Conservation (phyloP, 2,329 filamentous ascomycete genomes). For the Exophiala calicioides region DNA sequence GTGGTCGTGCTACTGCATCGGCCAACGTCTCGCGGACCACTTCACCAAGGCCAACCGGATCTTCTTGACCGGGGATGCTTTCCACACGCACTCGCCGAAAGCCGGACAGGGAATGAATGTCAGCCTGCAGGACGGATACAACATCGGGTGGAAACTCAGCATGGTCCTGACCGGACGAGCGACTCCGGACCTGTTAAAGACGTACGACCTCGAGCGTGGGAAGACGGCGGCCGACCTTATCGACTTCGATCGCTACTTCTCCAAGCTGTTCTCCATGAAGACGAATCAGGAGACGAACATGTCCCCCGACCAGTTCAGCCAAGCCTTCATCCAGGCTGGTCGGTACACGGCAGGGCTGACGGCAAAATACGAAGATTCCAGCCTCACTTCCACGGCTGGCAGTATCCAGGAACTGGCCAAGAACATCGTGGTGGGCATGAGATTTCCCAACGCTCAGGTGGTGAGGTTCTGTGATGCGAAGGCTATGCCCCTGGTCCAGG, state of each 20-base stretch:
- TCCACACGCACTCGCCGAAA: slow-evolving; percentile 69
- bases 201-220: slow-evolving; percentile 56
- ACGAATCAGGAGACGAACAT: slow-evolving; percentile 31
- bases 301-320: slow-evolving; percentile 53
- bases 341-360: slow-evolving; percentile 63
- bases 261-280: slow-evolving; percentile 55
- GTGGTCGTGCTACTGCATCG: slow-evolving; percentile 72
- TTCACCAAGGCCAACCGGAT: slow-evolving; percentile 67
- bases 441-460: slow-evolving; percentile 58
- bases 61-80: slow-evolving; percentile 71
- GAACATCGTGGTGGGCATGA: slow-evolving; percentile 48
- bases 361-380: slow-evolving; percentile 55
- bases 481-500: slow-evolving; percentile 53
- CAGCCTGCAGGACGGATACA: slow-evolving; percentile 60
- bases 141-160: slow-evolving; percentile 62
- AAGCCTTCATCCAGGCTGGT: slow-evolving; percentile 60
- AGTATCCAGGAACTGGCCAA: slow-evolving; percentile 41
- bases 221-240: slow-evolving; percentile 60
- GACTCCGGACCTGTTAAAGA: slow-evolving; percentile 48
- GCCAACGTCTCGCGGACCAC: slow-evolving; percentile 68
- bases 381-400: slow-evolving; percentile 43
- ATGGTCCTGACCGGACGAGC: slow-evolving; percentile 51
- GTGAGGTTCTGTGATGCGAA: slow-evolving; percentile 62
- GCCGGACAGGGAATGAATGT: slow-evolving; percentile 63
- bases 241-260: slow-evolving; percentile 59